Base-by-base conservation (phyloP, 768 basidiomycete species). In the Termitomyces sp. region DNA sequence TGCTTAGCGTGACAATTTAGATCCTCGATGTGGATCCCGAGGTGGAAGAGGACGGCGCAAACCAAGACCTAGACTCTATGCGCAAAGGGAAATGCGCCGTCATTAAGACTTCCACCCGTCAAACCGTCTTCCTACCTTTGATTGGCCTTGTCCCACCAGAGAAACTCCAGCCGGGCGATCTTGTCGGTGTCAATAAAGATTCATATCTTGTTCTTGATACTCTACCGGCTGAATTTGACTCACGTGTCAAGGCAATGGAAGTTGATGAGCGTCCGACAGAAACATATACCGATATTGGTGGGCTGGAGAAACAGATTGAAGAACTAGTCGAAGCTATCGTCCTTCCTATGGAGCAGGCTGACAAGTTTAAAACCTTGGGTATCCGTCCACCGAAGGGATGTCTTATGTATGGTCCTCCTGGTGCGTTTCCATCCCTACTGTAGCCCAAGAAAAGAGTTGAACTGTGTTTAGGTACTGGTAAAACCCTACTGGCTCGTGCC, bases 131-230 rank as follows among this genome's bases (percentile, higher is more conserved):
- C 79, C 85, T 99, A 14, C 97, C 97, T 14, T 84, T 99, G 67
- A 95, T 98, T 63, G 97, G 97, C 58, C 91, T 99, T 56, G 97
- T 98, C 26, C 92, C 96, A 22, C 84, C 94, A 46, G 92, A 95
- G 59, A 76, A 92, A 64, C 86, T 99, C 60, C 87, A 81, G 65
- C 96, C 96, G 3, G 81, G 90, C 45, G 97, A 98, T 73, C 85
- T 99, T 49, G 95, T 99, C 64, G 97, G 97, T 62, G 96, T 98
- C 51, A 98, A 99, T 79, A 99, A 99, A 72, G 97, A 99, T 70
- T 98, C 96, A 10, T 98, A 98, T 70, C 87, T 99, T 62, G 85
- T 98, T 35, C 82, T 99, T 38, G 97, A 98, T 71, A 95, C 87
- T 3, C 82, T 99, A 24, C 97, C 97, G 3, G 91, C 90, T 26